Conservation (phyloP, 192 early-diverging fungal genomes). For the Rhizophagus sp. region DNA sequence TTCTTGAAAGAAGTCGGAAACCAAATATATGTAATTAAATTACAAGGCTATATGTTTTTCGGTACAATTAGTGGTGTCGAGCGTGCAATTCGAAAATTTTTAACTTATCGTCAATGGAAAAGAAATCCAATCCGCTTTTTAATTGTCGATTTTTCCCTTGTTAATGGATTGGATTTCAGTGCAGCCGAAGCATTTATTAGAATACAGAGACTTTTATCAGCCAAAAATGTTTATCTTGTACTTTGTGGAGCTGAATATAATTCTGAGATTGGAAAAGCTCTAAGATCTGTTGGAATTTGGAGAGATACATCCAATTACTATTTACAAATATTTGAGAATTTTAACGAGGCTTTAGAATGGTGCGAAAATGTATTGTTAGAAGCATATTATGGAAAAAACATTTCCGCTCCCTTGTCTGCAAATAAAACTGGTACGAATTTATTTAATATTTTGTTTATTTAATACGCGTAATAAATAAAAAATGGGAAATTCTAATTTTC, state of each 20-base stretch:
- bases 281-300: conserved; percentile 69
- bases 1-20: conserved; percentile 81
- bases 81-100: conserved; percentile 62
- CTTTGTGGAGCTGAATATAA: conserved; percentile 69
- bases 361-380: conserved; percentile 89
- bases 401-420: conserved; percentile 12
- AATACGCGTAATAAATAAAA: neutral
- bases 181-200: conserved; percentile 89
- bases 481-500: neutral
- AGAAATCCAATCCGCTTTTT: conserved; percentile 79
- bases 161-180: conserved; percentile 88
- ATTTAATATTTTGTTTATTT: neutral
- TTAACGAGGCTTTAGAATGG: conserved; percentile 90
- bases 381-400: conserved; percentile 69
- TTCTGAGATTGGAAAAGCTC: conserved; percentile 67
- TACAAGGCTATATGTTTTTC: conserved; percentile 98
- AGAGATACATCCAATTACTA: conserved; percentile 49
- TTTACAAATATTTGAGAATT: conserved; percentile 75
- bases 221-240: conserved; percentile 78
- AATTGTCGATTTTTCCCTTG: conserved; percentile 85
- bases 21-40: conserved; percentile 84
- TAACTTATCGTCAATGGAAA: conserved; percentile 66
- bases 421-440: neutral
- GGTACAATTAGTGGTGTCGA: conserved; percentile 89
- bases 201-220: conserved; percentile 71